Evolutionary conservation across 164 flowering plant genomes (phyloP).

Genomic region (Annona squamosa): DNA sequence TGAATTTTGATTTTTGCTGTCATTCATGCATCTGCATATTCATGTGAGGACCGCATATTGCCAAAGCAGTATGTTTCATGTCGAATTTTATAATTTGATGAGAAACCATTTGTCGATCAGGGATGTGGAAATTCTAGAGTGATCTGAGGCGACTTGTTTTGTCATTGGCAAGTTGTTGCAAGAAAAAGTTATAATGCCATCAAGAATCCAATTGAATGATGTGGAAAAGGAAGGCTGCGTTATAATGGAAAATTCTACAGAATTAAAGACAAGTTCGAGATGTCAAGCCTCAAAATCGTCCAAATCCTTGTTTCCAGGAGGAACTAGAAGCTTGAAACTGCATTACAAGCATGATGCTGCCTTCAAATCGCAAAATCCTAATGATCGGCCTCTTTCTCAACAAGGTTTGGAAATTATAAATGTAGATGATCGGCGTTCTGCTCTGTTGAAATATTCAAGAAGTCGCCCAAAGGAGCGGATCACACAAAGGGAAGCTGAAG

Average conservation of each 20-base stretch:
- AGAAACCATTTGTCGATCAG: not conserved
- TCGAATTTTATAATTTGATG: not conserved
- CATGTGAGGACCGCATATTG: not conserved
- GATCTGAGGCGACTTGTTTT: not conserved
- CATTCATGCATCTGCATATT: not conserved
- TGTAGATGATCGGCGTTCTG: constrained; percentile 9
- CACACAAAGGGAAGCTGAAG: constrained; percentile 14
- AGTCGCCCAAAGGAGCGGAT: constrained; percentile 16
- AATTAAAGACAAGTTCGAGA: not conserved
- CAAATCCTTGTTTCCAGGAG: not conserved
- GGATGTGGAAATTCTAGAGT: not conserved
- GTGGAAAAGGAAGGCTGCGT: not conserved
- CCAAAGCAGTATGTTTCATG: not conserved
- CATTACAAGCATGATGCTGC: not conserved
- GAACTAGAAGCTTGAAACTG: constrained; percentile 1
- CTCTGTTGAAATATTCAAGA: constrained; percentile 21
- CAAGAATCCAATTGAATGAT: not conserved
- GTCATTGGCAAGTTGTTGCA: not conserved
- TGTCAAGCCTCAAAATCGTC: constrained; percentile 6
- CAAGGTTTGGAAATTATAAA: constrained; percentile 5
- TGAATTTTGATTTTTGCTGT: not conserved
- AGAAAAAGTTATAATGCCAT: not conserved
- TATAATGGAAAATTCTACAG: not conserved
- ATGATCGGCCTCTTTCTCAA: not conserved
- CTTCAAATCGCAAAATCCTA: not conserved